Evolutionary conservation across 768 basidiomycete genomes (phyloP), one percentile per base, ranked within the genome.

Genomic region (Lepiota venenata): DNA sequence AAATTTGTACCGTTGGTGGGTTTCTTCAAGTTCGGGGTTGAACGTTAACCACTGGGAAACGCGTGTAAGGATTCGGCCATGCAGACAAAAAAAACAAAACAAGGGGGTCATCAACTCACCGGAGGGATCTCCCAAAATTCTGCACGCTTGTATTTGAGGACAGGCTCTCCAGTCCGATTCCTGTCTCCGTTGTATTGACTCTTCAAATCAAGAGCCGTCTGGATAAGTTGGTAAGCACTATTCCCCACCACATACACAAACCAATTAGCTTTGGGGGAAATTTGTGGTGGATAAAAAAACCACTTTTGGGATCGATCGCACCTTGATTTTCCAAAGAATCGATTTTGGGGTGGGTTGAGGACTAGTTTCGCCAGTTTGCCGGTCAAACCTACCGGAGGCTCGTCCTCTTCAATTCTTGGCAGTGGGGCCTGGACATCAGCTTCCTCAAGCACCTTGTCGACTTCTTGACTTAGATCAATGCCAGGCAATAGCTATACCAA

Each of bases 391-490:
- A 66, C 57, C 47, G 61, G 25, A 25, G 25, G 36, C 29, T 58
- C 47, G 4, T 65, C 64, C 8, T 70, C 70, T 47, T 70, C 70
- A 42, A 70, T 71, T 11, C 71, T 64, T 2, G 69, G 60, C 22
- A 71, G 37, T 14, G 52, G 52, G 7, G 68, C 71, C 66, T 72
- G 61, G 61, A 71, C 63, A 60, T 67, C 43, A 62, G 68, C 57
- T 64, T 75, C 75, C 46, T 74, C 71, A 25, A 73, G 59, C 42
- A 63, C 49, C 49, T 72, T 71, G 14, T 81, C 83, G 12, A 87
- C 67, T 61, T 87, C 82, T 56, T 76, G 71, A 14, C 76, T 76
- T 43, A 90, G 72, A 64, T 91, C 85, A 18, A 81, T 74, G 41
- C 83, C 82, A 2, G 87, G 86, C 40, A 83, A 58, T 14, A 66